phyloP scores from a whole-genome alignment of 2,329 filamentous ascomycete species.

The Claviceps pazoutovae region DNA sequence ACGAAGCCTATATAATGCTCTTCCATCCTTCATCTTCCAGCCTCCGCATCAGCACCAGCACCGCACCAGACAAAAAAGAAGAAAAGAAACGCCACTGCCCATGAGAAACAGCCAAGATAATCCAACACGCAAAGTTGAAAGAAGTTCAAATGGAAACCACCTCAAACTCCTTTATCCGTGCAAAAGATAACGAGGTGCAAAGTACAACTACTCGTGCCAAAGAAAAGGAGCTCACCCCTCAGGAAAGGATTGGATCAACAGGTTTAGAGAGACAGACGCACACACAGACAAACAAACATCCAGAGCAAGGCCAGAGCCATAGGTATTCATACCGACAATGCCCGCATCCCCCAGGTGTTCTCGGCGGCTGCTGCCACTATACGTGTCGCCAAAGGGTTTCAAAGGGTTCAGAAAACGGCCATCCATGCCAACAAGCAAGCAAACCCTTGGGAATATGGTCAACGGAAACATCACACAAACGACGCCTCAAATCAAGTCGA shows the following conservation, averaged over 20 bases:
- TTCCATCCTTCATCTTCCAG: background rate
- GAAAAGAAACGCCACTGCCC: slow-evolving; percentile 16
- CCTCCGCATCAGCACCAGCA: background rate
- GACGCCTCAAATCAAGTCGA: too few relatives aligned
- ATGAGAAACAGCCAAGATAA: slow-evolving; percentile 11
- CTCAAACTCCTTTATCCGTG: background rate
- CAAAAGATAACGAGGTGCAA: slow-evolving; percentile 1
- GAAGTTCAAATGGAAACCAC: background rate
- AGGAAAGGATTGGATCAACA: background rate
- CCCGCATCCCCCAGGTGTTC: too few relatives aligned
- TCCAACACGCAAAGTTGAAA: slow-evolving; percentile 9
- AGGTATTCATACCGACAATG: too few relatives aligned
- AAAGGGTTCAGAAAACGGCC: too few relatives aligned
- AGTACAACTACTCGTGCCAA: slow-evolving; percentile 4
- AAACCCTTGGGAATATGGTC: too few relatives aligned
- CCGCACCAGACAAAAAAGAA: slow-evolving; percentile 11
- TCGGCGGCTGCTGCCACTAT: too few relatives aligned
- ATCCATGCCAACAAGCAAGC: too few relatives aligned
- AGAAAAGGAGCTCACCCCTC: background rate
- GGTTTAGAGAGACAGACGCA: background rate
- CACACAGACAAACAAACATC: background rate
- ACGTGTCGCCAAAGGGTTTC: too few relatives aligned
- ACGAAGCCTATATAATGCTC: slow-evolving; percentile 10
- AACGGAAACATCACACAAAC: too few relatives aligned
- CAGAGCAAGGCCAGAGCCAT: too few relatives aligned